Evolutionary conservation across 2,329 filamentous ascomycete species (phyloP).

Genomic region (Fusarium xyrophilum): DNA sequence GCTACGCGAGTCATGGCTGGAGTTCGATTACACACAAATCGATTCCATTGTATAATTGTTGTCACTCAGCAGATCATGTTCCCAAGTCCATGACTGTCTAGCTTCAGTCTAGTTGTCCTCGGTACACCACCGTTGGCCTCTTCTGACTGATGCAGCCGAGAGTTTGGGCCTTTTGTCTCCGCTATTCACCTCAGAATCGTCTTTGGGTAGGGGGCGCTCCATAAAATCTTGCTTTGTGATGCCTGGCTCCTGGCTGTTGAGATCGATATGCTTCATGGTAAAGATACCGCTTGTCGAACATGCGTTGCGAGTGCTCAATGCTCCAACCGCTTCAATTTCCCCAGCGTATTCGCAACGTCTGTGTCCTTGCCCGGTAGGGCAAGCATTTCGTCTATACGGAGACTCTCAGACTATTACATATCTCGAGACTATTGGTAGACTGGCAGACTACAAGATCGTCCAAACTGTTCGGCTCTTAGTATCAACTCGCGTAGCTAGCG

Average conservation of each 20-base stretch:
- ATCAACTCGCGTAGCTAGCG: conserved; percentile 1
- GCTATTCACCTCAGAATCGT: conserved; percentile 58
- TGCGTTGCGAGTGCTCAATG: conserved; percentile 82
- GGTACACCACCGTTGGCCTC: not conserved
- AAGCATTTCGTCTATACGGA: not conserved
- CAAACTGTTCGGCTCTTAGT: not conserved
- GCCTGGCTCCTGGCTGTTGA: conserved; percentile 82
- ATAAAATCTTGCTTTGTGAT: conserved; percentile 95
- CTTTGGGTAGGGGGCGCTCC: conserved; percentile 75
- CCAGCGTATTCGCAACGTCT: not conserved
- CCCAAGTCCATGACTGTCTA: not conserved
- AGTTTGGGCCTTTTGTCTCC: not conserved
- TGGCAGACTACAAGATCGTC: not conserved
- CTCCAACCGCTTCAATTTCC: conserved; percentile 65
- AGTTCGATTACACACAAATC: not conserved
- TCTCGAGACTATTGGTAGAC: not conserved
- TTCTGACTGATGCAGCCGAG: not conserved
- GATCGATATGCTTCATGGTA: conserved; percentile 81
- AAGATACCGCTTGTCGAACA: conserved; percentile 77
- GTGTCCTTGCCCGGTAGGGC: not conserved
- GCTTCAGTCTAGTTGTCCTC: not conserved
- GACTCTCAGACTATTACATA: not conserved
- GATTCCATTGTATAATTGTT: not conserved
- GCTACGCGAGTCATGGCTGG: not conserved
- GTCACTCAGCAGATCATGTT: not conserved